A percentile compares a stretch with the other conserved stretches of the same genome.
phyloP scores from a whole-genome alignment of 163 green algal genomes.

The Chlamydomonas reinhardtii region DNA sequence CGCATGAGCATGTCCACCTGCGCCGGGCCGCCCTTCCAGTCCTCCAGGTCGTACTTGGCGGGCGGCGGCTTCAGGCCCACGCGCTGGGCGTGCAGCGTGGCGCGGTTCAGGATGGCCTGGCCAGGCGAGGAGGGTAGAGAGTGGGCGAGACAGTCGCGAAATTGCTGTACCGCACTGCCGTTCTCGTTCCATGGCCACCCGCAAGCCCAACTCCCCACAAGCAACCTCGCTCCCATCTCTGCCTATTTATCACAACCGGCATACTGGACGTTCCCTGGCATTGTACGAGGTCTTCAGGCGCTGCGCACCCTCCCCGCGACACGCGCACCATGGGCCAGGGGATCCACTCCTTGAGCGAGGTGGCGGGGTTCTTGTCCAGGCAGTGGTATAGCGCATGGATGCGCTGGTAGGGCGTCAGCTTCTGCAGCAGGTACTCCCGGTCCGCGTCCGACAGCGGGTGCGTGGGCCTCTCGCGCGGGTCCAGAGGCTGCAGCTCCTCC shows the following conservation, averaged over 20 bases:
- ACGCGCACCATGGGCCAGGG: conserved; percentile 67
- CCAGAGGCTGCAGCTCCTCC: conserved; percentile 40
- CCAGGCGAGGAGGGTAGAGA: not conserved
- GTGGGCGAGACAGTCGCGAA: not conserved
- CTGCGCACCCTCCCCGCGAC: no score
- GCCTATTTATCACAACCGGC: no score
- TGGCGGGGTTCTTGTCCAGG: conserved; percentile 59
- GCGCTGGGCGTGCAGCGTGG: conserved; percentile 1
- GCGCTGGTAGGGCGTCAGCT: conserved; percentile 61
- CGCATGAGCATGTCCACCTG: conserved; percentile 49
- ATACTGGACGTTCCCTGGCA: no score
- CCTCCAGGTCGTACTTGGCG: conserved; percentile 23
- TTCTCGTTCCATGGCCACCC: no score
- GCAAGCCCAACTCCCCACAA: no score
- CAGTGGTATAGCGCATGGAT: conserved; percentile 65
- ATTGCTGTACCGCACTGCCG: not conserved
- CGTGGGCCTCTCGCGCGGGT: not conserved
- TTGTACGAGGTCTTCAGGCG: no score
- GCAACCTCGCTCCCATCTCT: no score
- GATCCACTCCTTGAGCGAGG: conserved; percentile 47
- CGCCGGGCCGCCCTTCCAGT: conserved; percentile 33
- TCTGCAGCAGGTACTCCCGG: conserved; percentile 59
- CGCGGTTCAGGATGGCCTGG: conserved; percentile 33
- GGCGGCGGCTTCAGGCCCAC: conserved; percentile 13
- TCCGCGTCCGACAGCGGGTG: conserved; percentile 47